A percentile compares a stretch with the other conserved stretches of the same genome.
These are phyloP conservation scores for Pseudodiploospora longispora DNA, from an alignment of 2,329 filamentous ascomycete genomes.

Conservation along the genomic window DNA sequence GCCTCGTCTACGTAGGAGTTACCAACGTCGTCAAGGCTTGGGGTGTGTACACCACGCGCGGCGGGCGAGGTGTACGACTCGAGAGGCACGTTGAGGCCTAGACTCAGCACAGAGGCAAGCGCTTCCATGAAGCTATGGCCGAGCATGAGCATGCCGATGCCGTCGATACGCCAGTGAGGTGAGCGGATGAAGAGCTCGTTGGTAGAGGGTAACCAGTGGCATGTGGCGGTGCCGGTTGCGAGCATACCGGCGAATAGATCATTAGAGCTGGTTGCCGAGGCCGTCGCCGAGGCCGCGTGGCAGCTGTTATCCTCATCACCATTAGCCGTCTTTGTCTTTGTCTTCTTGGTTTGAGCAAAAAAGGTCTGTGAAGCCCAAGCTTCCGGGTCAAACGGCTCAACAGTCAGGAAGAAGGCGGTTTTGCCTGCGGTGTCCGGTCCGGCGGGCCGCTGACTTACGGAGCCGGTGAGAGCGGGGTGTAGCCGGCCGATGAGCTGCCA, in stretches of 20 bases:
- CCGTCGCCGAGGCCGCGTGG: too few relatives aligned
- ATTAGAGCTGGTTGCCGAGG: neutral
- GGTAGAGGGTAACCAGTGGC: conserved; percentile 9
- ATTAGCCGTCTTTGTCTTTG: neutral
- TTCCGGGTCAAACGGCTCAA: conserved; percentile 5
- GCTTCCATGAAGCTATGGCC: conserved; percentile 13
- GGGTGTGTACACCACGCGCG: conserved; percentile 16
- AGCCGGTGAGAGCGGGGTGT: conserved; percentile 10
- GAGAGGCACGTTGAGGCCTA: conserved; percentile 2
- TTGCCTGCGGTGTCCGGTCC: neutral
- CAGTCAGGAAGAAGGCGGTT: neutral
- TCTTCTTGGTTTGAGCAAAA: neutral
- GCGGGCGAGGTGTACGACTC: neutral
- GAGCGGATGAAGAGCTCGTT: conserved; percentile 7
- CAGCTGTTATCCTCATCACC: neutral
- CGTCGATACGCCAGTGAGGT: conserved; percentile 23
- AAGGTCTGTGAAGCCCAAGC: conserved; percentile 8
- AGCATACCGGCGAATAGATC: conserved; percentile 1
- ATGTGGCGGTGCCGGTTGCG: conserved; percentile 2
- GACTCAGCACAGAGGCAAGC: conserved; percentile 13
- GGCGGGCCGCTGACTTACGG: neutral
- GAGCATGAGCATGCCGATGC: conserved; percentile 19
- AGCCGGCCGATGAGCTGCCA: conserved; percentile 12
- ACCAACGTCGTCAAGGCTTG: conserved; percentile 18
- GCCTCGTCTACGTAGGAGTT: conserved; percentile 17